These are phyloP conservation scores for Tuber brumale DNA, from an alignment of 495 filamentous ascomycete genomes.

Conservation along the genomic window DNA sequence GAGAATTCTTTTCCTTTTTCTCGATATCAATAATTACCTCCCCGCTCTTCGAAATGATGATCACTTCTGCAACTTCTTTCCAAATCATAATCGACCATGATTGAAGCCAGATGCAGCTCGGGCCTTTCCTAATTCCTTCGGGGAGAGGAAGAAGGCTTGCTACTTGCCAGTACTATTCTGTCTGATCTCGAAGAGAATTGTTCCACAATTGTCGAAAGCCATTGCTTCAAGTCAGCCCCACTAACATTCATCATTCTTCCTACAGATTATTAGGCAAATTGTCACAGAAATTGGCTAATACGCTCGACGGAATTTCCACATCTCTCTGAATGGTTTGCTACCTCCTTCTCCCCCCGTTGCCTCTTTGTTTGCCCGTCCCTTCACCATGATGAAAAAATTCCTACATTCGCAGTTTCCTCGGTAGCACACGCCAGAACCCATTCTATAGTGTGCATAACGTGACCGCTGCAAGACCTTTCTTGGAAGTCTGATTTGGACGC, in stretches of 20 bases:
- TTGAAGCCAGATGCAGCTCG: slow-evolving; percentile 40
- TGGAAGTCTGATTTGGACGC: slow-evolving; percentile 47
- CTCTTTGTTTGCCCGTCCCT: not conserved
- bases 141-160: slow-evolving; percentile 23
- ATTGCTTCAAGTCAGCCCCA: not conserved
- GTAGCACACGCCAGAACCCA: slow-evolving; percentile 48
- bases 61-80: slow-evolving; percentile 42
- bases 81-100: slow-evolving; percentile 43
- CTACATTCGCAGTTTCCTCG: slow-evolving; percentile 51
- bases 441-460: slow-evolving; percentile 43
- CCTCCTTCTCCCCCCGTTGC: not conserved
- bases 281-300: not conserved
- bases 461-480: slow-evolving; percentile 48
- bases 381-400: slow-evolving; percentile 47
- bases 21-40: not conserved
- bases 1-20: not conserved
- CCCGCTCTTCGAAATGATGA: slow-evolving; percentile 37
- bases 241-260: slow-evolving; percentile 9
- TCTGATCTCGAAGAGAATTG: slow-evolving; percentile 32
- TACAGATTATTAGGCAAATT: slow-evolving; percentile 9
- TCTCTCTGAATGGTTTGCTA: slow-evolving; percentile 23
- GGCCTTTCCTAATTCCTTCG: slow-evolving; percentile 20
- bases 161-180: slow-evolving; percentile 44
- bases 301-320: not conserved
- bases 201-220: not conserved